These are phyloP conservation scores for Wickerhamomyces queroliae DNA, from an alignment of 805 yeast species.

Conservation along the genomic window DNA sequence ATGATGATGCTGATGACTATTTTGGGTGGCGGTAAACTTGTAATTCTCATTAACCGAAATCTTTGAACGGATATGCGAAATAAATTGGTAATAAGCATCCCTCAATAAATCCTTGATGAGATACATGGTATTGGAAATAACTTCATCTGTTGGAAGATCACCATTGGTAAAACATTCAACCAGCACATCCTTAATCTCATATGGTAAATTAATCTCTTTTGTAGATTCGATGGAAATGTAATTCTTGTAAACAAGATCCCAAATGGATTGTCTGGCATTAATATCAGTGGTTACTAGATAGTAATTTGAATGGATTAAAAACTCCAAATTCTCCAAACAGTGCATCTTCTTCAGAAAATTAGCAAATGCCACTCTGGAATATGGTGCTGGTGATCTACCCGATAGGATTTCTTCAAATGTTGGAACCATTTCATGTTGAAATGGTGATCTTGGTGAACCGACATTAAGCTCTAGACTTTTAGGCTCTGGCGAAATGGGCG, in stretches of 20 bases:
- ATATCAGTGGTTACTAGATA: slow-evolving; percentile 4
- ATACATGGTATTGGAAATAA: slow-evolving; percentile 15
- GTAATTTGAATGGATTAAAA: slow-evolving; percentile 16
- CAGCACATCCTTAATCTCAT: slow-evolving; percentile 15
- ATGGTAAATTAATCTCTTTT: slow-evolving; percentile 27
- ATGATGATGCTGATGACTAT: background rate
- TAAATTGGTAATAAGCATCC: slow-evolving; percentile 20
- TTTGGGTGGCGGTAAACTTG: background rate
- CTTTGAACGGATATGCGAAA: slow-evolving; percentile 11
- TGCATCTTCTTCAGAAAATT: slow-evolving; percentile 18
- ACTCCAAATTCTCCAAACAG: slow-evolving; percentile 22
- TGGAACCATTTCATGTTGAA: slow-evolving; percentile 6
- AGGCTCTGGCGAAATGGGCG: slow-evolving; percentile 15
- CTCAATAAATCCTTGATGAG: slow-evolving; percentile 17
- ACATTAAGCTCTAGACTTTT: slow-evolving; percentile 3
- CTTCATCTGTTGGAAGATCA: slow-evolving; percentile 11
- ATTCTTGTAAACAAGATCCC: slow-evolving; percentile 28
- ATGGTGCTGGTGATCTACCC: slow-evolving; percentile 20
- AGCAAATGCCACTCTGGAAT: slow-evolving; percentile 20
- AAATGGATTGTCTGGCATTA: slow-evolving; percentile 4
- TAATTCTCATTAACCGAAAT: background rate
- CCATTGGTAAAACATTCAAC: slow-evolving; percentile 4
- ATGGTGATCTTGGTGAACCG: slow-evolving; percentile 1
- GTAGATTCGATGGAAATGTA: slow-evolving; percentile 34
- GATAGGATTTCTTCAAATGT: slow-evolving; percentile 16